Evolutionary conservation across 129 eudicot species (phyloP).

Genomic region (Lactuca saligna): DNA sequence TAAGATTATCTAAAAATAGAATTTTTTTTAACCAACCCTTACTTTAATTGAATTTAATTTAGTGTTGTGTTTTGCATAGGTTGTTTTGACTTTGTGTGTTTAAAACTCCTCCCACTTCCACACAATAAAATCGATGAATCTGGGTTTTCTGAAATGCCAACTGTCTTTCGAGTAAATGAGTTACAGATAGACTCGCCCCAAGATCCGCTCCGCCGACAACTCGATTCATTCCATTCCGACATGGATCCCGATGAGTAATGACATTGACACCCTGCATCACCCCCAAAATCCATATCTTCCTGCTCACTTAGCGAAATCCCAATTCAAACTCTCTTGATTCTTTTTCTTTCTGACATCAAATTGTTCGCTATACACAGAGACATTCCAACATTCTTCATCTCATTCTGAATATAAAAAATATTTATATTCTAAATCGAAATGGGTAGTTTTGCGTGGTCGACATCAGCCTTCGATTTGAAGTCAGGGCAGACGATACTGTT

Average conservation of each 20-base stretch:
- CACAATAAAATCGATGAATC: neutral
- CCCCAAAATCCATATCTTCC: neutral
- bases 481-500: conserved; percentile 53
- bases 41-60: too few relatives aligned
- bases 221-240: conserved; percentile 17
- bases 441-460: conserved; percentile 37
- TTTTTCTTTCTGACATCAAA: neutral
- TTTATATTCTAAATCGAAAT: conserved; percentile 24
- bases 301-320: conserved; percentile 2
- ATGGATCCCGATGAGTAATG: conserved; percentile 15
- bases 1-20: too few relatives aligned
- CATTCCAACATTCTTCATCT: neutral
- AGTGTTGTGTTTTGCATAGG: too few relatives aligned
- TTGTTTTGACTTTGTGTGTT: too few relatives aligned
- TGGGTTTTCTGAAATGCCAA: neutral
- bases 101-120: too few relatives aligned
- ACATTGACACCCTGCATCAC: neutral
- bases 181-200: neutral
- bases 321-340: neutral
- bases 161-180: neutral
- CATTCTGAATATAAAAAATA: too few relatives aligned
- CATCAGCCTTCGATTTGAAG: conserved; percentile 63
- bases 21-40: too few relatives aligned
- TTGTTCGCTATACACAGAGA: neutral
- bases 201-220: conserved; percentile 13